Base-by-base conservation (phyloP, 768 basidiomycete species). In the Clitopilus hobsonii region DNA sequence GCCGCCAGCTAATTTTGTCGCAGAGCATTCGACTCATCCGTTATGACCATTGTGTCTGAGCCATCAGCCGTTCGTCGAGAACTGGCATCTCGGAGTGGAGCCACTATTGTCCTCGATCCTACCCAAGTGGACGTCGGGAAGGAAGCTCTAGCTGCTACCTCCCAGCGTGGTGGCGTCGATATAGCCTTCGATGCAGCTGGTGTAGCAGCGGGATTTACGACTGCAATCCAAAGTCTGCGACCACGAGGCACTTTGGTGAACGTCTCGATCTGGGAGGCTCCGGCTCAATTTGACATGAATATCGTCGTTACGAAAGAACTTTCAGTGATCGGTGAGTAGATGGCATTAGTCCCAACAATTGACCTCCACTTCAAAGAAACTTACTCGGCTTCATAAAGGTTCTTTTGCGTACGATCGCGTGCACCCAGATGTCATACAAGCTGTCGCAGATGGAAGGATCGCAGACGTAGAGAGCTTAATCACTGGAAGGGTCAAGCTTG, bases 101-200 rank as follows among this genome's bases (percentile, higher is more conserved):
- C 78, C 2, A 69, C 71, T 16, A 61, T 63, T 20, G 67, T 68
- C 5, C 59, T 74, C 58, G 68, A 78, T 50, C 77, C 78, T 2
- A 61, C 58, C 7, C 27, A 59, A 7, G 47, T 53, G 4, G 65
- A 72, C 56, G 54, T 75, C 25, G 60, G 65, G 3, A 55, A 61
- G 0, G 63, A 61, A 0, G 65, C 68, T 5, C 49, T 65, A 20
- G 56, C 65, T 25, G 64, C 66, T 1, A 77, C 32, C 32, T 36
- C 67, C 13, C 58, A 53, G 27, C 66, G 65, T 11, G 38, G 65
- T 11, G 38, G 79, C 23, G 75, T 75, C 8, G 74, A 78, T 55
- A 65, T 78, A 45, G 75, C 69, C 3, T 78, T 78, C 58, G 80
- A 81, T 45, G 76, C 77, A 16, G 75, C 77, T 3, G 78, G 79